Evolutionary conservation across 2,329 filamentous ascomycete species (phyloP), one percentile per base, ranked within the genome.

Genomic region (Zymoseptoria tritici): DNA sequence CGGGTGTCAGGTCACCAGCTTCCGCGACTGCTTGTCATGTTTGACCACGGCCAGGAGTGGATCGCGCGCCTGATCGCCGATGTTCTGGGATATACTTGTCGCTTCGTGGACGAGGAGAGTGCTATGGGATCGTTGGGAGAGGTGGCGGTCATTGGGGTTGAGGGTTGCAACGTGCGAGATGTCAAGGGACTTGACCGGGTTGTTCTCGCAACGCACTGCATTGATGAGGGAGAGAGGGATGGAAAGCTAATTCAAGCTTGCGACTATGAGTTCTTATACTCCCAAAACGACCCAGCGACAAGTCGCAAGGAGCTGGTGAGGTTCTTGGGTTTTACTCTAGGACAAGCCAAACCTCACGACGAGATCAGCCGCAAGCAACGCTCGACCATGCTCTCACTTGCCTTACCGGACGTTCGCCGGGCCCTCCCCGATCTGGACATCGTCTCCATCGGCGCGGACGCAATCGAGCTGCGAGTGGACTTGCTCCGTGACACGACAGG

Each of bases 261-360:
- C 76, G 89, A 94, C 75, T 94, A 93, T 75, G 90, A 95, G 72
- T 94, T 93, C 67, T 80, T 95, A 20, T 95, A 94, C 76, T 89
- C 88, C 3, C 83, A 86, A 63, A 24, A n/a, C 4, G 11, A 53
- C 9, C 5, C 36, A 6, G 22, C 52, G 9, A 80, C 81, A 8
- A 83, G 87, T 0, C 84, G 90, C 26, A 82, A 89, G 59, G 89
- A 94, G 70, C 77, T 94, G 52, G 85, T 89, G 9, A 84, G 90
- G 46, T 94, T 92, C 70, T 82, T 91, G 24, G 89, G 89, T 5
- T 87, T 94, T 70, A 86, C 88, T 5, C 78, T 94, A 24, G 90
- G 90, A 9, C 90, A 94, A 75, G 86, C 88, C 64, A 87, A 84
- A 69, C 87, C 88, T 58, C 89, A 95, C 71, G 85, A 88, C 66